Base-by-base conservation (phyloP, 1,284 basidiomycete species). In the Ustilago esculenta region DNA sequence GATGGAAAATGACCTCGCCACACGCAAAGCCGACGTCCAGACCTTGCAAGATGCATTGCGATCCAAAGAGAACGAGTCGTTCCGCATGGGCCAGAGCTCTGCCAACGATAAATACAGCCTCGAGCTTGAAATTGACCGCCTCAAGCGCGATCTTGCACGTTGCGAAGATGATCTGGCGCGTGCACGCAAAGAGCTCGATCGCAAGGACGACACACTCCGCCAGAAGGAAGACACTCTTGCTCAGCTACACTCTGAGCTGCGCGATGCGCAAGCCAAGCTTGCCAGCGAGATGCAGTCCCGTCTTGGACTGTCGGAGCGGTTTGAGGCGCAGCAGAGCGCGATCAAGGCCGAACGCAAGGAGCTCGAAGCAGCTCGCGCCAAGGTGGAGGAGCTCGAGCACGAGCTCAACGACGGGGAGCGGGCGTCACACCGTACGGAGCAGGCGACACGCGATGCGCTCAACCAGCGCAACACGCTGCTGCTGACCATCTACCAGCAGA, bases 391-490 rank as follows among this genome's bases (percentile, higher is more conserved):
- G 45, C 84, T 97, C 39, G 94, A 97, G 84, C 86, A 87, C 69
- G 86, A 92, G 61, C 83, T 95, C 58, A 87, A 88, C 42, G 92
- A 92, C 81, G 93, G 92, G 60, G 92, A 95, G 80, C 86, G 90
- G 37, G 86, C 88, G 37, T 82, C 91, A 56, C 81, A 90, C 57
- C 83, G 85, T 34, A 87, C 88, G 2, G 92, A 96, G 81, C 87
- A 85, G 49, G 89, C 93, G 81, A 92, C 90, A 73, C 87, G 92
- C 29, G 90, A 94, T 81, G 93, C 96, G 83, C 83, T 95, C 41
- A 92, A 91, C 24, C 95, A 98, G 84, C 86, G 93, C 57, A 95
- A 94, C 81, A 94, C 92, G 20, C 85, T 98, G 23, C 84, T 98
- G 42, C 85, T 96, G 63, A 92, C 91, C 14, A 92, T 97, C 27